A percentile compares a stretch with the other conserved stretches of the same genome.
phyloP scores from a whole-genome alignment of 2,329 filamentous ascomycete genomes.

The Colletotrichum falcatum region DNA sequence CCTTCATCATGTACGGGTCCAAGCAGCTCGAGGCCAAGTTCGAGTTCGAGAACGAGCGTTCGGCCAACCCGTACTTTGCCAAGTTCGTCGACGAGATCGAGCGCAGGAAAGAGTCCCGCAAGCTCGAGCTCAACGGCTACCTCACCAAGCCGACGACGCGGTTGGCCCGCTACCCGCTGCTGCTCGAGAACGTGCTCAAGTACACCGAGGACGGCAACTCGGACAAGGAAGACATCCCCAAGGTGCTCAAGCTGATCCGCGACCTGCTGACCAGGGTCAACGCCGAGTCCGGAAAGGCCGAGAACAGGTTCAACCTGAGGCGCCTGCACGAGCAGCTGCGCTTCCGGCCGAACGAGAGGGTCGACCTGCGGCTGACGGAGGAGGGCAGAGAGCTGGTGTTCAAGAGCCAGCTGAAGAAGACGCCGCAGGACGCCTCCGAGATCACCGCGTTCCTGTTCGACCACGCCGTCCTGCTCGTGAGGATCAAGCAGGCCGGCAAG shows the following conservation, averaged over 20 bases:
- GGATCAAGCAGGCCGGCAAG: slow-evolving; percentile 93
- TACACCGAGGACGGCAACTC: slow-evolving; percentile 90
- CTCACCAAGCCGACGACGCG: slow-evolving; percentile 97
- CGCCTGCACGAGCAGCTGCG: slow-evolving; percentile 92
- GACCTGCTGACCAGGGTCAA: slow-evolving; percentile 91
- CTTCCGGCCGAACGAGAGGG: slow-evolving; percentile 89
- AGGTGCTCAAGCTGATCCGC: slow-evolving; percentile 87
- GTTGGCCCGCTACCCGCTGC: slow-evolving; percentile 90
- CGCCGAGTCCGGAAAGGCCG: slow-evolving; percentile 93
- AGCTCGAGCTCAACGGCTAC: slow-evolving; percentile 97
- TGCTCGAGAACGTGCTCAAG: slow-evolving; percentile 92
- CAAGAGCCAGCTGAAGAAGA: slow-evolving; percentile 95
- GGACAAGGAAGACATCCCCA: slow-evolving; percentile 92
- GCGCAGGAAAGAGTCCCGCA: slow-evolving; percentile 93
- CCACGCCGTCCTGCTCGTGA: slow-evolving; percentile 91
- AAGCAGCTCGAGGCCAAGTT: slow-evolving; percentile 97
- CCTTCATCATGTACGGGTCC: slow-evolving; percentile 95
- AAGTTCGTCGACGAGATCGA: slow-evolving; percentile 98
- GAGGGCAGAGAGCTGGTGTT: slow-evolving; percentile 93
- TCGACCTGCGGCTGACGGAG: slow-evolving; percentile 94
- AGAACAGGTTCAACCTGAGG: slow-evolving; percentile 96
- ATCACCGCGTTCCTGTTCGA: slow-evolving; percentile 97
- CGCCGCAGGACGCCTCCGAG: slow-evolving; percentile 79
- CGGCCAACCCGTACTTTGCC: slow-evolving; percentile 84
- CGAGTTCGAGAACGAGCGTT: slow-evolving; percentile 96